Evolutionary conservation across 495 filamentous ascomycete species (phyloP), one percentile per base, ranked within the genome.

Genomic region (Neurospora hispaniola): DNA sequence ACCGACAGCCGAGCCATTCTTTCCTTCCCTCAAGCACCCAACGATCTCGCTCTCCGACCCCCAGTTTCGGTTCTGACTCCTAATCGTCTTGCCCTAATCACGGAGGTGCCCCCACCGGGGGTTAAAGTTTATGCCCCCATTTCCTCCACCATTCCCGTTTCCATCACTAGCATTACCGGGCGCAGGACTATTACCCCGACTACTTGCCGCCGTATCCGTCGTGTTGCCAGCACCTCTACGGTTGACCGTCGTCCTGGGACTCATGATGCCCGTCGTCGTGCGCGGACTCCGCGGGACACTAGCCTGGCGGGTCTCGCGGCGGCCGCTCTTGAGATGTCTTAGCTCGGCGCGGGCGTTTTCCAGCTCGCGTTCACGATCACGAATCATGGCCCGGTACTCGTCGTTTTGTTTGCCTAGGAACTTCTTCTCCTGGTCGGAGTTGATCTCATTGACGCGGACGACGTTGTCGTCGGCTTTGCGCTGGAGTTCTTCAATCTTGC

Each of bases 351-450:
- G 80, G 3, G 77, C 70, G 6, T 75, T 76, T 31, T 76, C 76
- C 14, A 92, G 81, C 72, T 91, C 90, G 0, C 87, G 82, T 73
- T 93, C 90, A 69, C 90, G 87, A 40, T 87, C 85, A 23, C 80
- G 80, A 16, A 91, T 77, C 2, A 89, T 75, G n/a, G 82, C 84
- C 12, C 89, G 86, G 16, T 89, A 79, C 70, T 91, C 86, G 18
- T 78, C 78, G n/a, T 90, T 73, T 71, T 84, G 76, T 11, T 76
- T 75, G 1, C 71, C 10, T 5, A 81, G 71, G 10, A 77, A 72
- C 54, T 75, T 73, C 18, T 75, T 71, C 62, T 84, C 79, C 23
- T 76, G 80, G 39, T 86, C 79, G 43, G 75, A 76, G 71, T 90
- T 87, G 23, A 89, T 76, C 69, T 88, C 78, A 66, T 86, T 85